phyloP scores from a whole-genome alignment of 2,329 filamentous ascomycete genomes.

The Cryphonectria radicalis region DNA sequence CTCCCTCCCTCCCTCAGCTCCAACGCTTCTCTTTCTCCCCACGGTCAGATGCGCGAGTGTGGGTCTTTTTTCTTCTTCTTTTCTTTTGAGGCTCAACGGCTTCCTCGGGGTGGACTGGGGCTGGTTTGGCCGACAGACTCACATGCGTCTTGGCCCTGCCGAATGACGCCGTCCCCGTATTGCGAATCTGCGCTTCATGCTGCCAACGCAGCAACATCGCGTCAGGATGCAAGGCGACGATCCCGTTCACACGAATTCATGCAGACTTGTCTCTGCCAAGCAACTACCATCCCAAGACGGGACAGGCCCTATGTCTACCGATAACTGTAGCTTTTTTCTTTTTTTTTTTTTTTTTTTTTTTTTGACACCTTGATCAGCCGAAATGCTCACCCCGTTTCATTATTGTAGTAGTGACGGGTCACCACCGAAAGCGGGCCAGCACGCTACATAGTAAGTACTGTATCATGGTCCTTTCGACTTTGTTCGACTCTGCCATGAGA shows the following conservation, averaged over 20 bases:
- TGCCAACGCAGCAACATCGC: constrained; percentile 13
- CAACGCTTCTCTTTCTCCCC: not conserved
- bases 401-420: not conserved
- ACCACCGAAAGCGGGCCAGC: not conserved
- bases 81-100: constrained; percentile 8
- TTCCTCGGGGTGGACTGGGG: not conserved
- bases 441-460: not conserved
- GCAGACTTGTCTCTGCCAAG: not conserved
- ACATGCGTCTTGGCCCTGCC: not conserved
- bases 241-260: not conserved
- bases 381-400: not conserved
- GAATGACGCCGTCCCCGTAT: not conserved
- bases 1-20: too few relatives aligned
- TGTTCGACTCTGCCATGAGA: constrained; percentile 1
- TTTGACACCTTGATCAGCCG: not conserved
- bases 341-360: too few relatives aligned
- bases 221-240: not conserved
- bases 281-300: not conserved
- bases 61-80: not conserved
- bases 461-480: not conserved
- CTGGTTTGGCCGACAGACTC: not conserved
- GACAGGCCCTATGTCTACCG: not conserved
- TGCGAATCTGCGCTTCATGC: not conserved
- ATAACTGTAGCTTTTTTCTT: not conserved
- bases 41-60: not conserved